phyloP scores from a whole-genome alignment of 306 rosid species.

The Quercus gilva region DNA sequence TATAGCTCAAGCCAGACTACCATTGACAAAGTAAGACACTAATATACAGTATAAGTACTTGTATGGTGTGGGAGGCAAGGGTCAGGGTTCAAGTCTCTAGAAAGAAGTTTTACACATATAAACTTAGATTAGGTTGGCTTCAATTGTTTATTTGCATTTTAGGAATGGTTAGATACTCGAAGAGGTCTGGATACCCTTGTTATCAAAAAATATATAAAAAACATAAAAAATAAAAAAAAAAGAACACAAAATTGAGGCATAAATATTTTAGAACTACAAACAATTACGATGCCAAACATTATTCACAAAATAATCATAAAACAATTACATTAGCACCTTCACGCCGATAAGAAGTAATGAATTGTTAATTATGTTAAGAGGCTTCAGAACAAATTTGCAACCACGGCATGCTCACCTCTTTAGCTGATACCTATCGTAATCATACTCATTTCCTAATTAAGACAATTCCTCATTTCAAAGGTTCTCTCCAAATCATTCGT shows the following conservation, averaged over 20 bases:
- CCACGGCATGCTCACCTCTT: background rate
- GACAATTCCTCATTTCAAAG: background rate
- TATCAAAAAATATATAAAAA: too few relatives aligned
- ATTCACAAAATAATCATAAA: slow-evolving; percentile 2
- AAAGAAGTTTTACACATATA: too few relatives aligned
- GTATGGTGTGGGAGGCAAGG: too few relatives aligned
- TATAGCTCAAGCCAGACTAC: background rate
- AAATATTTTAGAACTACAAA: background rate
- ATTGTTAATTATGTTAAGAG: background rate
- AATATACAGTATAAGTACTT: background rate
- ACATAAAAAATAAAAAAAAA: too few relatives aligned
- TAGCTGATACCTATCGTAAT: background rate
- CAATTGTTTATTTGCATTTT: too few relatives aligned
- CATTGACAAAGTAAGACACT: background rate
- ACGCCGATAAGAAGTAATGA: background rate
- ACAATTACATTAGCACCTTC: background rate
- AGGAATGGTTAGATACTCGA: too few relatives aligned
- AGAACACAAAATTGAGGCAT: background rate
- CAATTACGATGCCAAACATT: background rate
- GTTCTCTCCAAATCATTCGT: slow-evolving; percentile 40
- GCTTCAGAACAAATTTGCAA: background rate
- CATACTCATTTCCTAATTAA: background rate
- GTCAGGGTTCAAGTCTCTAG: too few relatives aligned
- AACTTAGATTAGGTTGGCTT: too few relatives aligned
- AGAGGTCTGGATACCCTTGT: too few relatives aligned